Percentiles rank a stretch among this genome's conserved stretches.
These are phyloP conservation scores for Centella asiatica DNA, from an alignment of 129 eudicot genomes.

Conservation along the genomic window DNA sequence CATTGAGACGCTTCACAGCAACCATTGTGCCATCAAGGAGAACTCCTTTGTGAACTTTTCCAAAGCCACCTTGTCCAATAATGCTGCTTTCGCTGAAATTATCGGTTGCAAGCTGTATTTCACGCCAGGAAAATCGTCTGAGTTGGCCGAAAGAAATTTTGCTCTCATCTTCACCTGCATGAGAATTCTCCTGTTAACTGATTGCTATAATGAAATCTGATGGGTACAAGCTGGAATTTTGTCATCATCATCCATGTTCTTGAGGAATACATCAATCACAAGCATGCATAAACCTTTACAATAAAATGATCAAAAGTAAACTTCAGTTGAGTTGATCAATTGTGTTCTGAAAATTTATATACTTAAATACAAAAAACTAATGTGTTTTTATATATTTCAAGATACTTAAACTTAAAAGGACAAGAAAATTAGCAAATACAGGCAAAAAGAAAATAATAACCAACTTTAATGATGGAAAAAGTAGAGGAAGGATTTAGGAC, in stretches of 20 bases:
- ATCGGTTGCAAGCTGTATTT: constrained; percentile 78
- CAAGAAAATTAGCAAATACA: too few species aligned
- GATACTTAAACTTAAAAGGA: too few species aligned
- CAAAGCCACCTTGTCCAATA: constrained; percentile 90
- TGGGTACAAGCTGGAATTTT: not conserved
- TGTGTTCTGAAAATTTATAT: too few species aligned
- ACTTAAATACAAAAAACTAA: too few species aligned
- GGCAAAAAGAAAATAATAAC: too few species aligned
- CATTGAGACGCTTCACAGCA: constrained; percentile 75
- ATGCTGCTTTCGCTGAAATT: constrained; percentile 67
- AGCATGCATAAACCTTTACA: not conserved
- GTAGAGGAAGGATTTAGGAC: too few species aligned
- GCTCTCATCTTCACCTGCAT: constrained; percentile 64
- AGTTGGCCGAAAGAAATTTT: constrained; percentile 78
- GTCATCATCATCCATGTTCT: not conserved
- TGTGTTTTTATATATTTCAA: too few species aligned
- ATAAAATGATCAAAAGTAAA: not conserved
- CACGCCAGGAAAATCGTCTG: constrained; percentile 83
- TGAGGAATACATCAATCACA: not conserved
- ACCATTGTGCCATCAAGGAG: constrained; percentile 66
- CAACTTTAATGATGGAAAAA: too few species aligned
- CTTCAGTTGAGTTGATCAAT: too few species aligned
- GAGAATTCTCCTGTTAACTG: not conserved
- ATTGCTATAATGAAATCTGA: not conserved
- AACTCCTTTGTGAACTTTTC: constrained; percentile 75